phyloP scores from a whole-genome alignment of 495 filamentous ascomycete species.

The Penicillium arizonense region DNA sequence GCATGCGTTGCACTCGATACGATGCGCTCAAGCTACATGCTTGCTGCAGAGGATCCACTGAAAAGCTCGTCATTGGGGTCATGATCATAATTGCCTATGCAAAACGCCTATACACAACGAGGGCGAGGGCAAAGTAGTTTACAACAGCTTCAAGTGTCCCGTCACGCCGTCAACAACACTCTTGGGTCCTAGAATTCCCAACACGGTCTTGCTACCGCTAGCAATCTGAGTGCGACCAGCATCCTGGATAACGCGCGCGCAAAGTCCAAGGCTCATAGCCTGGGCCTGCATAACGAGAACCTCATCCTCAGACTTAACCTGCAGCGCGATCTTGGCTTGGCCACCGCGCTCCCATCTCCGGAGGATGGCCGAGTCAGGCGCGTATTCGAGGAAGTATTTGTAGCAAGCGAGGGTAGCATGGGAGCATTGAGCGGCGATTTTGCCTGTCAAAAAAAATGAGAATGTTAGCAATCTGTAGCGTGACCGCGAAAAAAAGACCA shows the following conservation, averaged over 20 bases:
- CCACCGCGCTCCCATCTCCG: conserved; percentile 79
- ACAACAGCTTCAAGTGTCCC: conserved; percentile 84
- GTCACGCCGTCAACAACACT: conserved; percentile 84
- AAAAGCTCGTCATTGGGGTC: conserved; percentile 19
- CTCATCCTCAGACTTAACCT: conserved; percentile 80
- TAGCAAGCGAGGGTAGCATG: conserved; percentile 97
- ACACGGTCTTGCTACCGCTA: conserved; percentile 84
- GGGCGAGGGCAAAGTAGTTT: conserved; percentile 13
- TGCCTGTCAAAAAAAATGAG: conserved; percentile 54
- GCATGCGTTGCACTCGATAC: too few species aligned
- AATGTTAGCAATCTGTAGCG: not conserved
- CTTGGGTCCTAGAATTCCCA: conserved; percentile 88
- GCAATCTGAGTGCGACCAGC: conserved; percentile 97
- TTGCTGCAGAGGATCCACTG: not conserved
- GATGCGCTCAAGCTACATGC: not conserved
- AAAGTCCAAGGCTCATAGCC: conserved; percentile 80
- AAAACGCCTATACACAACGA: not conserved
- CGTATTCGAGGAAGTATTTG: conserved; percentile 67
- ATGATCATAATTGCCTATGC: conserved; percentile 25
- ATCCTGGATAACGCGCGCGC: conserved; percentile 85
- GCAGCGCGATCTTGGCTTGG: conserved; percentile 90
- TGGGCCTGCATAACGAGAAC: conserved; percentile 71
- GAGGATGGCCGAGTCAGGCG: conserved; percentile 63
- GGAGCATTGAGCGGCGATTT: conserved; percentile 95
- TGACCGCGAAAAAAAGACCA: too few species aligned